Evolutionary conservation across 805 yeast species (phyloP), one percentile per base, ranked within the genome.

Genomic region (Metschnikowia matae): DNA sequence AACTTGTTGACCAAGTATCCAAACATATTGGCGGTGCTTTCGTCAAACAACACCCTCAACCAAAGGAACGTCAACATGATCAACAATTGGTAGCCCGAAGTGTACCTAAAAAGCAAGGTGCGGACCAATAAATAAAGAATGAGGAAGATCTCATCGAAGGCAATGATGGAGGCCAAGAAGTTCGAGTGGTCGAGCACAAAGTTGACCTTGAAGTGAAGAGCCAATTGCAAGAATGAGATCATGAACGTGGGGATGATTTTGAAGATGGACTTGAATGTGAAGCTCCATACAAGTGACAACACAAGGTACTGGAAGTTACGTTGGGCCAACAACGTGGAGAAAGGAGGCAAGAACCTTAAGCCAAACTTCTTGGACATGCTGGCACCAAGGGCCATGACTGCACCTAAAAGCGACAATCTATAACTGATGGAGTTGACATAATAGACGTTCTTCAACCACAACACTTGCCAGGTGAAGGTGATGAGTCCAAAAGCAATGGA

Each of bases 291-390:
- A 3, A 63, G 26, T 0, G 83, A 79, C 49, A 86, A 66, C 3
- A 79, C 54, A 48, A 83, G 68, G 61, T 79, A 81, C 66, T 89
- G 96, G 73, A 86, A 86, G 63, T 87, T 87, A 57, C 82, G 89
- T 21, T 89, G 80, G 8, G 90, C 83, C 48, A 88, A 62, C 62
- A 90, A 70, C 4, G 83, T 80, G 49, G 78, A 77, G 62, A 82
- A 75, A 4, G 83, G 75, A 6, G 96, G 95, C 53, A 70, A 63
- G 47, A 77, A 73, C 29, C 73, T 69, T 17, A 81, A 70, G 21
- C 83, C 83, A 69, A 83, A 84, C 55, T 81, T 81, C 43, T 84
- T 84, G 32, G 77, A 59, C 47, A 81, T 70, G 1, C 88, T 76
- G 40, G 83, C 69, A 1, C 75, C 53, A 58, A 82, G 77, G 3